Evolutionary conservation across 305 asterid genomes (phyloP).

Genomic region (Fraxinus baroniana): DNA sequence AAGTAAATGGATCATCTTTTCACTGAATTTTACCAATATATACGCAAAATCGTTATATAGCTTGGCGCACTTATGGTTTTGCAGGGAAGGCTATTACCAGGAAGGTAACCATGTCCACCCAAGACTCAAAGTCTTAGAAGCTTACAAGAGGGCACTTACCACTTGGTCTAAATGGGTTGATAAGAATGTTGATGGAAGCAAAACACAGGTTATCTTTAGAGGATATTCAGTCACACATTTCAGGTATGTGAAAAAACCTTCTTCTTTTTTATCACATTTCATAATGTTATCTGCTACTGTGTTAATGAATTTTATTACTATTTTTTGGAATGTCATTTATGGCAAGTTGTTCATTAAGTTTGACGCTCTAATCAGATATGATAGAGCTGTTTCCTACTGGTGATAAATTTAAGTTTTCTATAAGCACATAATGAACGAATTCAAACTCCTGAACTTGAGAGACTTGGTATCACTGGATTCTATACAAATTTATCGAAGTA

Average conservation of each 20-base stretch:
- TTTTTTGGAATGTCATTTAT: not conserved
- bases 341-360: not conserved
- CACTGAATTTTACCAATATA: not conserved
- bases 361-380: not conserved
- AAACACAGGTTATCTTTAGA: slow-evolving; percentile 69
- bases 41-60: not conserved
- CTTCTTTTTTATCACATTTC: slow-evolving; percentile 4
- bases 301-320: not conserved
- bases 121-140: slow-evolving; percentile 82
- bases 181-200: slow-evolving; percentile 48
- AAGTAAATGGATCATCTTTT: not conserved
- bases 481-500: not conserved
- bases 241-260: slow-evolving; percentile 47
- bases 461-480: not conserved
- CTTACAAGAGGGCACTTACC: slow-evolving; percentile 73
- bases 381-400: not conserved
- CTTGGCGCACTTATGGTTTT: slow-evolving; percentile 11
- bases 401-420: not conserved
- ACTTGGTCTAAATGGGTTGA: slow-evolving; percentile 94
- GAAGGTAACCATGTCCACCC: slow-evolving; percentile 76
- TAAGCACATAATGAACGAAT: not conserved
- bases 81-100: slow-evolving; percentile 87
- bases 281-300: not conserved
- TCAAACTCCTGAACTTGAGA: not conserved
- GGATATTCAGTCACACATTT: slow-evolving; percentile 91